These are phyloP conservation scores for Trichoderma sp. DNA, from an alignment of 2,329 filamentous ascomycete genomes.

Conservation along the genomic window DNA sequence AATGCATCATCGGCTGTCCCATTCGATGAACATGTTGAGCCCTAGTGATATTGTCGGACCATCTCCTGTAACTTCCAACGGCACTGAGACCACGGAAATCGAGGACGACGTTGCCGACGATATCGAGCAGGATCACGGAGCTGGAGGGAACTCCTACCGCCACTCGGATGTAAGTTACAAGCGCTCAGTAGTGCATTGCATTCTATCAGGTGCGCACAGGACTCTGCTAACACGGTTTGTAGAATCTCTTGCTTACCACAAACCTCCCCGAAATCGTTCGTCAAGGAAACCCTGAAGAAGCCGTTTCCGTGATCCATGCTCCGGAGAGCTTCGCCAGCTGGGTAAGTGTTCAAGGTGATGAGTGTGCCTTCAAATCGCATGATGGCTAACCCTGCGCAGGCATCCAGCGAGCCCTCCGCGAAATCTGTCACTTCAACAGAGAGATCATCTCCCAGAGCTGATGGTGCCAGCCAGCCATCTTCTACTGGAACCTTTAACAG, in stretches of 20 bases:
- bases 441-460: slow-evolving; percentile 44
- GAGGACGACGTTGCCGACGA: slow-evolving; percentile 74
- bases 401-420: slow-evolving; percentile 45
- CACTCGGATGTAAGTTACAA: slow-evolving; percentile 39
- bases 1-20: slow-evolving; percentile 50
- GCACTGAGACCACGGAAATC: slow-evolving; percentile 80
- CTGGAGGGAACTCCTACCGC: slow-evolving; percentile 29
- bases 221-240: slow-evolving; percentile 28
- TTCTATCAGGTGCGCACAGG: not conserved
- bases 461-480: slow-evolving; percentile 34
- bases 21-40: slow-evolving; percentile 59
- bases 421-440: slow-evolving; percentile 42
- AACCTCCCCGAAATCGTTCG: slow-evolving; percentile 60
- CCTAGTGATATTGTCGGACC: slow-evolving; percentile 74
- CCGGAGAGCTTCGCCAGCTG: slow-evolving; percentile 81
- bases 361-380: not conserved
- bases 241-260: slow-evolving; percentile 59
- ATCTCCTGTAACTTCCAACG: slow-evolving; percentile 82
- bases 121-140: slow-evolving; percentile 43
- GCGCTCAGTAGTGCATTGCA: not conserved
- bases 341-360: slow-evolving; percentile 50
- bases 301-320: slow-evolving; percentile 88
- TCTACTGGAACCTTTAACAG: slow-evolving; percentile 30
- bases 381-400: slow-evolving; percentile 42
- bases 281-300: slow-evolving; percentile 69